A percentile compares a stretch with the other conserved stretches of the same genome.
phyloP scores from a whole-genome alignment of 495 filamentous ascomycete genomes.

The Hypoxylon fuscum region DNA sequence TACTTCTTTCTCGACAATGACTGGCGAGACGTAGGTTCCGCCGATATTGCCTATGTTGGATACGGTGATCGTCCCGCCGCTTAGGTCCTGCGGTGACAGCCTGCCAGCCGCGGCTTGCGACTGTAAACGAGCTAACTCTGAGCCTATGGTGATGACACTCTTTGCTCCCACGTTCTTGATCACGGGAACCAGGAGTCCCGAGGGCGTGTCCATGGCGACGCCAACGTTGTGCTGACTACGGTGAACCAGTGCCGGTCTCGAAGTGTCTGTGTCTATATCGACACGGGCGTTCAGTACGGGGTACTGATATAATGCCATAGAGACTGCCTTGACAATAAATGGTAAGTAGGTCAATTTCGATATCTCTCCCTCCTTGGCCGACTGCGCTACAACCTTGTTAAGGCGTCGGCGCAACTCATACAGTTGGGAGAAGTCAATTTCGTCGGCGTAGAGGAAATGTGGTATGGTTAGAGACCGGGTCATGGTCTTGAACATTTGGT shows the following conservation, averaged over 20 bases:
- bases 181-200: constrained; percentile 92
- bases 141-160: constrained; percentile 78
- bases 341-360: constrained; percentile 84
- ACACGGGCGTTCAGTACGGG: constrained; percentile 89
- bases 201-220: constrained; percentile 92
- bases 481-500: constrained; percentile 99
- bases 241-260: constrained; percentile 74
- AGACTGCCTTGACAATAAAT: constrained; percentile 96
- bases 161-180: constrained; percentile 81
- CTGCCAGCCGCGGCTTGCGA: constrained; percentile 75
- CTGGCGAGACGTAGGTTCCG: constrained; percentile 87
- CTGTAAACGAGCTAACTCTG: constrained; percentile 78
- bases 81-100: constrained; percentile 77
- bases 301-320: constrained; percentile 79
- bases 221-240: constrained; percentile 93
- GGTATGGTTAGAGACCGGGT: constrained; percentile 88
- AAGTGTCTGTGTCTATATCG: constrained; percentile 59
- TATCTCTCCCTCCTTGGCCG: constrained; percentile 47
- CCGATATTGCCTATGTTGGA: constrained; percentile 98
- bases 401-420: constrained; percentile 73
- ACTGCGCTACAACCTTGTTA: constrained; percentile 63
- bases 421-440: constrained; percentile 79
- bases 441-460: constrained; percentile 92
- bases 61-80: constrained; percentile 90
- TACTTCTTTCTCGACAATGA: constrained; percentile 89